Conservation (phyloP, 768 basidiomycete genomes). For the Amanita thiersii region DNA sequence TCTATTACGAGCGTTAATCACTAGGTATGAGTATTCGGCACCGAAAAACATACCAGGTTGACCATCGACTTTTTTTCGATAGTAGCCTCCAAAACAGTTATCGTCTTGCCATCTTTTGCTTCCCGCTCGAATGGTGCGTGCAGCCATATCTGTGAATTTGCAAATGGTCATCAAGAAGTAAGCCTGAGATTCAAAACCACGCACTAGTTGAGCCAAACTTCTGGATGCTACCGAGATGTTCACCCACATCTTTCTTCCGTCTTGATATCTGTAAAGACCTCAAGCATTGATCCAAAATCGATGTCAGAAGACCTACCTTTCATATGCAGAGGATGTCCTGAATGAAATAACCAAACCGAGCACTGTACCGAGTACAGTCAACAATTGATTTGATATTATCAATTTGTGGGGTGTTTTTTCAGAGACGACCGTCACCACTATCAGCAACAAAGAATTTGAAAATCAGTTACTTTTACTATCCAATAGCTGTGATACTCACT, state of each 20-base stretch:
- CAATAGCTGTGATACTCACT: slow-evolving; percentile 26
- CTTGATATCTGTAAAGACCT: slow-evolving; percentile 39
- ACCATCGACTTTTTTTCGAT: slow-evolving; percentile 74
- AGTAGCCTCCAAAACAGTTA: slow-evolving; percentile 33
- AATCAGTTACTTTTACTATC: slow-evolving; percentile 10
- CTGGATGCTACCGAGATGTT: slow-evolving; percentile 48
- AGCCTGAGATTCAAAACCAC: slow-evolving; percentile 14
- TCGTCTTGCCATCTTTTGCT: slow-evolving; percentile 20
- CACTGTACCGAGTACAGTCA: slow-evolving; percentile 69
- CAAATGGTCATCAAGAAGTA: neutral
- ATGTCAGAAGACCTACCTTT: slow-evolving; percentile 33
- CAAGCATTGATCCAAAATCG: neutral
- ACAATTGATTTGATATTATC: slow-evolving; percentile 42
- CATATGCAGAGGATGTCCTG: slow-evolving; percentile 65
- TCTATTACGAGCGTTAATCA: slow-evolving; percentile 21
- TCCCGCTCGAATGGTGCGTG: slow-evolving; percentile 40
- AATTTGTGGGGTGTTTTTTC: slow-evolving; percentile 38
- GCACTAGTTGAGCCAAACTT: slow-evolving; percentile 50
- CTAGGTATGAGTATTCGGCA: neutral
- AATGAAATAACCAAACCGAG: slow-evolving; percentile 68
- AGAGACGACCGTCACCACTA: slow-evolving; percentile 50
- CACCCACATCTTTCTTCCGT: slow-evolving; percentile 68
- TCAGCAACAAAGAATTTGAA: slow-evolving; percentile 14
- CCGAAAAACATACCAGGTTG: slow-evolving; percentile 40
- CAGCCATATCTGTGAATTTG: slow-evolving; percentile 39